Evolutionary conservation across 2,329 filamentous ascomycete species (phyloP).

Genomic region (Plenodomus lindquistii): DNA sequence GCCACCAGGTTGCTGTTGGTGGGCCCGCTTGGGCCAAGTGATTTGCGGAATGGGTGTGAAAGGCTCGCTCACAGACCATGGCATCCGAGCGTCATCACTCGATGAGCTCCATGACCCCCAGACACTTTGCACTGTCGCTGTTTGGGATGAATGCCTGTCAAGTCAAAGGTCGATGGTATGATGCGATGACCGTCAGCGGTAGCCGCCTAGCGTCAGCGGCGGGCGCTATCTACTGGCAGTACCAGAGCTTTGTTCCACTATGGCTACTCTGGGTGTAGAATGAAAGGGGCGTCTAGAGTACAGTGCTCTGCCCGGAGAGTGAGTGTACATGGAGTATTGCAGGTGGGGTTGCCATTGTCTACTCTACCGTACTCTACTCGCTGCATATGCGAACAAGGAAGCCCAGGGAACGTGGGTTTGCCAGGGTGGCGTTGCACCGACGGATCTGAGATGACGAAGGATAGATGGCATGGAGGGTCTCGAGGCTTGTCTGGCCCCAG

Average conservation of each 20-base stretch:
- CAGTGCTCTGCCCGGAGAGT: no score
- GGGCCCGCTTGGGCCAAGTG: slow-evolving; percentile 42
- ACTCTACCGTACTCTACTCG: no score
- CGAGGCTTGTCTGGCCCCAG: slow-evolving; percentile 22
- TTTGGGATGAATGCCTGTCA: slow-evolving; percentile 23
- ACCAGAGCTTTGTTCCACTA: slow-evolving; percentile 14
- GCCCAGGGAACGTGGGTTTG: slow-evolving; percentile 29
- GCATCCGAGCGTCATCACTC: slow-evolving; percentile 26
- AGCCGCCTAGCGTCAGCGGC: slow-evolving; percentile 33
- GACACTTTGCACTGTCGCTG: slow-evolving; percentile 14
- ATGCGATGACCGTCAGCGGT: slow-evolving; percentile 28
- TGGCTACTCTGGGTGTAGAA: no score
- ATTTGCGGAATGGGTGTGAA: slow-evolving; percentile 47
- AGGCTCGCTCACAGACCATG: slow-evolving; percentile 16
- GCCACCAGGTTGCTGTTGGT: slow-evolving; percentile 30
- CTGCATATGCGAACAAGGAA: slow-evolving; percentile 35
- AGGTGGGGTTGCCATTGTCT: no score
- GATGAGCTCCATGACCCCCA: slow-evolving; percentile 13
- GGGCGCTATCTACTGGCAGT: slow-evolving; percentile 16
- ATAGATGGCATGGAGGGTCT: slow-evolving; percentile 18
- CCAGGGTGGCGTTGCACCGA: slow-evolving; percentile 25
- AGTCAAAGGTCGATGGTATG: slow-evolving; percentile 15
- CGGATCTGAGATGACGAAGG: slow-evolving; percentile 32
- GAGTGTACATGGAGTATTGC: no score
- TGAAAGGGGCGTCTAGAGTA: slow-evolving; percentile 28